Percentiles rank a stretch among this genome's conserved stretches.
These are phyloP conservation scores for Aspergillus incahuasiensis DNA, from an alignment of 495 filamentous ascomycete species.

Conservation along the genomic window DNA sequence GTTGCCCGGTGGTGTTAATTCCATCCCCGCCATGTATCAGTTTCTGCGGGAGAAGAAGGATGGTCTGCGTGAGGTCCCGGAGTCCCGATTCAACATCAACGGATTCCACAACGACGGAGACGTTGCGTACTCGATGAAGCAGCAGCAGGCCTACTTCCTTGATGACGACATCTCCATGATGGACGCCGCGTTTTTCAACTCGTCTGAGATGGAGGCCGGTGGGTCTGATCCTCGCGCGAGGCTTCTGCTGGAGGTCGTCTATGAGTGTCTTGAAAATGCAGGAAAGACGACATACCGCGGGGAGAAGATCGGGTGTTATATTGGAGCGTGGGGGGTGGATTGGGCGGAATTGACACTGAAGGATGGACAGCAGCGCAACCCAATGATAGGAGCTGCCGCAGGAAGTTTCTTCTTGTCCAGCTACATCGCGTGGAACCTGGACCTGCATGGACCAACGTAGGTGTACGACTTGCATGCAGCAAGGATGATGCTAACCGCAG, in stretches of 20 bases:
- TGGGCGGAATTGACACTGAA: background rate
- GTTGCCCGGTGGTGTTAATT: background rate
- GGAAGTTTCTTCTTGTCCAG: background rate
- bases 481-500: background rate
- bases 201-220: background rate
- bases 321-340: background rate
- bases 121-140: background rate
- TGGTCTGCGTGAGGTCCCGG: background rate
- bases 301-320: background rate
- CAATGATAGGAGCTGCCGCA: background rate
- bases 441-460: background rate
- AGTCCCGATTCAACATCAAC: background rate
- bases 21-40: background rate
- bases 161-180: background rate
- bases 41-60: background rate
- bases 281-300: background rate
- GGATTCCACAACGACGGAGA: background rate
- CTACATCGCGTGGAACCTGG: background rate
- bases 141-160: background rate
- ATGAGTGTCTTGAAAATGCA: background rate
- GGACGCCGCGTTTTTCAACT: background rate
- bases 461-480: background rate
- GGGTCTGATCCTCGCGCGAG: background rate
- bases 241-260: slow-evolving; percentile 1
- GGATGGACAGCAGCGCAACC: background rate